These are phyloP conservation scores for Trichoderma sp. DNA, from an alignment of 2,329 filamentous ascomycete genomes.

Conservation along the genomic window DNA sequence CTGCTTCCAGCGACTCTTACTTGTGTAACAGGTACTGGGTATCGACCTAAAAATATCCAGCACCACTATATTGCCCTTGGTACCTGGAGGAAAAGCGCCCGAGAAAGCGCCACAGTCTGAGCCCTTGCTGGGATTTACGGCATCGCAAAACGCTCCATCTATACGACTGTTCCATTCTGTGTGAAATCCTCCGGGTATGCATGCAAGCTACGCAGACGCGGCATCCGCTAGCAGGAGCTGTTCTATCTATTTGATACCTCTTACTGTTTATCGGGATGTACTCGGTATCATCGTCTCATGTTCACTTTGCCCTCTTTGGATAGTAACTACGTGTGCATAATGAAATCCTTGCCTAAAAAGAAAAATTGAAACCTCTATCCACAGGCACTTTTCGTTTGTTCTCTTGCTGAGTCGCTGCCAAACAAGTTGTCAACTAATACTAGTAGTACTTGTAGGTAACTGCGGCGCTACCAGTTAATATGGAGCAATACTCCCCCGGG, in stretches of 20 bases:
- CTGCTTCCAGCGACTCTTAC: neutral
- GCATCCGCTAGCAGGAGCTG: neutral
- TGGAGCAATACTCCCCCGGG: neutral
- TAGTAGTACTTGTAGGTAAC: too few species aligned
- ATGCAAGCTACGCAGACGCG: neutral
- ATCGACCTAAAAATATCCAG: neutral
- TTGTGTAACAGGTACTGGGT: neutral
- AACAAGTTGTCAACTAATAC: neutral
- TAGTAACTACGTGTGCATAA: neutral
- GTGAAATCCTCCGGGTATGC: neutral
- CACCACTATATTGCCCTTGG: neutral
- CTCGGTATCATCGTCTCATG: neutral
- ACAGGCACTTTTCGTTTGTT: neutral
- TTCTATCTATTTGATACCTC: neutral
- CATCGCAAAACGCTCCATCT: neutral
- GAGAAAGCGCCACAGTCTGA: constrained; percentile 7
- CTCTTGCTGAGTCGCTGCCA: neutral
- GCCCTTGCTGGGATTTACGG: neutral
- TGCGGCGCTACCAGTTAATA: neutral
- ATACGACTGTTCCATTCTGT: neutral
- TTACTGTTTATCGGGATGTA: neutral
- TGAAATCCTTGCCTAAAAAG: neutral
- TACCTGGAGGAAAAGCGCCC: neutral
- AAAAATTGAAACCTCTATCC: neutral
- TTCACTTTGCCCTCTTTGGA: neutral